Base-by-base conservation (phyloP, 805 yeast genomes). In the Teunomyces pallodes region DNA sequence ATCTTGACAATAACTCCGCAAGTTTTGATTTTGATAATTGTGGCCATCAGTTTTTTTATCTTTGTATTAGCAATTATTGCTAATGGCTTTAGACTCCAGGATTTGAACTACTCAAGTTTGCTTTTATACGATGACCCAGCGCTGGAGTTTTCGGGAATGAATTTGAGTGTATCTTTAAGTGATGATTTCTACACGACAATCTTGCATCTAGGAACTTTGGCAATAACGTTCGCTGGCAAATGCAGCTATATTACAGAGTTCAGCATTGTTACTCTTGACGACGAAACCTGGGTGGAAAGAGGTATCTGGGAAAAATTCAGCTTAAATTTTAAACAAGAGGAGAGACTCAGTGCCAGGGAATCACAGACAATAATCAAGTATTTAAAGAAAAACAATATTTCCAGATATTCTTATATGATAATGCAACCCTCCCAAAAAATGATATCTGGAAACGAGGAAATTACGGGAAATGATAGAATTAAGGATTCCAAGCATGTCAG, bases 101-200 rank as follows among this genome's bases (percentile, higher is more conserved):
- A 67, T 43, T 64, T 73, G 46, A 67, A 69, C 46, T 70, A 61
- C 57, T 67, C 72, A 12, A 64, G 68, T 40, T 62, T 69, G 29
- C 62, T 72, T 42, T 49, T 58, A 2, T 49, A 48, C 9, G 59
- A 54, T 32, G 24, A 71, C 62, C 49, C 57, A 14, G 64, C 57
- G 30, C 53, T 56, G 36, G 67, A 60, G 31, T 51, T 54, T 35
- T 47, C 56, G 31, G 32, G 56, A 20, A 40, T 46, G 51, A 53
- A 72, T 59, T 62, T 42, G 5, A 13, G 24, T 70, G 46, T 79
- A 58, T 47, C 65, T 58, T 54, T 77, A 48, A 60, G 72, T 29
- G 90, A 85, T 57, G 91, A 86, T 64, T 87, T 86, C 59, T 81
- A 83, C 59, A 76, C 86, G 0, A 80, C 83, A 0, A 64, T 83